phyloP scores from a whole-genome alignment of 1,284 basidiomycete species.

The Austropuccinia psidii region DNA sequence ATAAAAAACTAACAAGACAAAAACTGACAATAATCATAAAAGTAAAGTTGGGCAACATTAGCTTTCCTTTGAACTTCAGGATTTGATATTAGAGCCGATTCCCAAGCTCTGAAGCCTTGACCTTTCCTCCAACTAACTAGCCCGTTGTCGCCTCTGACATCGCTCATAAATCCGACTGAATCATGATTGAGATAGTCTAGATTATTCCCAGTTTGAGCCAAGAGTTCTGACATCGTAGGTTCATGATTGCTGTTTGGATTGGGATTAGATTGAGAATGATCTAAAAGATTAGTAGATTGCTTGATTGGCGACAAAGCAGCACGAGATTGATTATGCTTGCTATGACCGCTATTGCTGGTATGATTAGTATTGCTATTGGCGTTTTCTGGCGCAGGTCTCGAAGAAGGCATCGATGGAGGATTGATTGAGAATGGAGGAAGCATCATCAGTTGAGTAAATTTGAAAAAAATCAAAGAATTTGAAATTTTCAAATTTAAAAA shows the following conservation, averaged over 20 bases:
- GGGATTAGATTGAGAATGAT: background rate
- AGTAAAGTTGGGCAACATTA: conserved; percentile 89
- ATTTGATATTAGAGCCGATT: conserved; percentile 69
- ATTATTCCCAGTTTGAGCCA: conserved; percentile 18
- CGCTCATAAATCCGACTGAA: conserved; percentile 23
- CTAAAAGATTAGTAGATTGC: background rate
- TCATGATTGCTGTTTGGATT: background rate
- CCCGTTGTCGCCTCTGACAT: conserved; percentile 38
- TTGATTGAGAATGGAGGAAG: too few relatives aligned
- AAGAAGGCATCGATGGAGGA: too few relatives aligned
- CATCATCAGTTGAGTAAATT: too few relatives aligned
- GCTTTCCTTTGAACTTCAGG: conserved; percentile 83
- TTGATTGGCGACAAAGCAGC: background rate
- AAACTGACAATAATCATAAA: conserved; percentile 40
- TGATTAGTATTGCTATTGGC: too few relatives aligned
- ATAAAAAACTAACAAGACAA: background rate
- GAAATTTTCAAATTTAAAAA: too few relatives aligned
- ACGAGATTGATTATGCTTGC: too few relatives aligned
- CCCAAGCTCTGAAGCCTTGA: conserved; percentile 56
- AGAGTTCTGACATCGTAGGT: conserved; percentile 36
- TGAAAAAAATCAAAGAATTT: too few relatives aligned
- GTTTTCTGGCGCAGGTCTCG: too few relatives aligned
- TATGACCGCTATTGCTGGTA: too few relatives aligned
- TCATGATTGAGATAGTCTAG: background rate
- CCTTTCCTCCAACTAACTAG: conserved; percentile 45